phyloP scores from a whole-genome alignment of 2,329 filamentous ascomycete species.

The Fonsecaea multimorphosa region DNA sequence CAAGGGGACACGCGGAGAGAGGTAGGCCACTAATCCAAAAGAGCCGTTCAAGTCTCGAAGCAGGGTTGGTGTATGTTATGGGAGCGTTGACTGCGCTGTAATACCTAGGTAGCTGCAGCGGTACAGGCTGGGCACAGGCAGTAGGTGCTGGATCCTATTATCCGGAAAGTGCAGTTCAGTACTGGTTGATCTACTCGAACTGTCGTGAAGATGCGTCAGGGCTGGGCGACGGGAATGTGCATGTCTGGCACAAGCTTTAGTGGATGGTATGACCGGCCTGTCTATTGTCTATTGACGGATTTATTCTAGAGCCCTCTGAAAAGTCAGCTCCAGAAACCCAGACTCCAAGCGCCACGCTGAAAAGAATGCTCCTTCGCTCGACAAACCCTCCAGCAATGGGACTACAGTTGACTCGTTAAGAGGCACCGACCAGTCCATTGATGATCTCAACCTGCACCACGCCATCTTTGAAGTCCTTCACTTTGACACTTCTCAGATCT shows the following conservation, averaged over 20 bases:
- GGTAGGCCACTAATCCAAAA: not conserved
- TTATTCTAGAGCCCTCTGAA: not conserved
- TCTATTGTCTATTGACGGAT: slow-evolving; percentile 8
- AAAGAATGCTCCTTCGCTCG: not conserved
- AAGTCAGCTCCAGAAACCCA: not conserved
- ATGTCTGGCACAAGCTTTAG: not conserved
- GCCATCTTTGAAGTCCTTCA: slow-evolving; percentile 50
- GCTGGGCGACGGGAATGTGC: not conserved
- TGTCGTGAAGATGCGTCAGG: not conserved
- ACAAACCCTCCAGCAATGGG: not conserved
- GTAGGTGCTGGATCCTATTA: not conserved
- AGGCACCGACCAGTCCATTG: slow-evolving; percentile 31
- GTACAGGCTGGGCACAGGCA: not conserved
- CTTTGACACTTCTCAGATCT: slow-evolving; percentile 75
- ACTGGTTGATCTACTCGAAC: too few species aligned
- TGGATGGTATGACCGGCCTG: not conserved
- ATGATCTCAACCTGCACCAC: slow-evolving; percentile 34
- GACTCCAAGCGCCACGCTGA: slow-evolving; percentile 24
- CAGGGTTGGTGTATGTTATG: not conserved
- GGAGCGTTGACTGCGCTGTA: not conserved
- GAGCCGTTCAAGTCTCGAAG: not conserved
- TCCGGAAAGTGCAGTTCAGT: too few species aligned
- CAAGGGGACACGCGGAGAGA: not conserved
- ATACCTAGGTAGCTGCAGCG: not conserved
- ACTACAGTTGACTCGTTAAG: not conserved